Evolutionary conservation across 1,139 yeast species (phyloP).

Genomic region (Pichia sp.): DNA sequence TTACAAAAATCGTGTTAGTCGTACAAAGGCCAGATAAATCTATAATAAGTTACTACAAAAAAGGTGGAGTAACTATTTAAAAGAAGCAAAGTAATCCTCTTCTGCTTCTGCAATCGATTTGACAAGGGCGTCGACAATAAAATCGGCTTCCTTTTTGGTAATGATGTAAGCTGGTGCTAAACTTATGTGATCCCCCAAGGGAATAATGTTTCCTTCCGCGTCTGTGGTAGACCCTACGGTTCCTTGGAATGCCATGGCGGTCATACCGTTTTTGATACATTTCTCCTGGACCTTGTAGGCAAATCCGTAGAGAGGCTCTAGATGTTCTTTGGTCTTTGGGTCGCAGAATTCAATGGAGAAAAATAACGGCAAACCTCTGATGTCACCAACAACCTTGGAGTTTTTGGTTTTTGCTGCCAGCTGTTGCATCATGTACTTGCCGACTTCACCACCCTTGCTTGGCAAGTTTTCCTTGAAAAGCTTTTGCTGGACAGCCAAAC

Average conservation of each 20-base stretch:
- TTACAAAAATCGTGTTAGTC: background rate
- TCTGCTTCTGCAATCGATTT: constrained; percentile 20
- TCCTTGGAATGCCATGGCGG: constrained; percentile 44
- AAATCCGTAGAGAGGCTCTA: constrained; percentile 34
- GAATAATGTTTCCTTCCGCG: constrained; percentile 22
- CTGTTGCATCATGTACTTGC: constrained; percentile 45
- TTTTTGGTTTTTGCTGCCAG: constrained; percentile 36
- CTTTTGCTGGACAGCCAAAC: constrained; percentile 54
- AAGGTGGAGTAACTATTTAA: background rate
- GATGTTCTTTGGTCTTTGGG: constrained; percentile 46
- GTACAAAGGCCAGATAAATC: background rate
- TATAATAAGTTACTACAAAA: too few relatives aligned
- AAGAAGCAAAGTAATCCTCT: constrained; percentile 16
- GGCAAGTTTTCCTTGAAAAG: constrained; percentile 42
- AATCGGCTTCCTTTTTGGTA: constrained; percentile 43
- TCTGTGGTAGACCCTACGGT: constrained; percentile 34
- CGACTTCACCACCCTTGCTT: constrained; percentile 46
- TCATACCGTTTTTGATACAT: constrained; percentile 42
- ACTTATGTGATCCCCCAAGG: constrained; percentile 46
- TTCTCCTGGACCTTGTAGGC: constrained; percentile 35
- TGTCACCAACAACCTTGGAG: constrained; percentile 47
- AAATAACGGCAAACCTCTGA: constrained; percentile 60
- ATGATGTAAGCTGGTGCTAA: constrained; percentile 50
- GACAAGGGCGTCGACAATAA: constrained; percentile 21
- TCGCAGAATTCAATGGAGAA: constrained; percentile 57